Conservation (phyloP, 805 yeast genomes). For the Blastobotrys robertii region DNA sequence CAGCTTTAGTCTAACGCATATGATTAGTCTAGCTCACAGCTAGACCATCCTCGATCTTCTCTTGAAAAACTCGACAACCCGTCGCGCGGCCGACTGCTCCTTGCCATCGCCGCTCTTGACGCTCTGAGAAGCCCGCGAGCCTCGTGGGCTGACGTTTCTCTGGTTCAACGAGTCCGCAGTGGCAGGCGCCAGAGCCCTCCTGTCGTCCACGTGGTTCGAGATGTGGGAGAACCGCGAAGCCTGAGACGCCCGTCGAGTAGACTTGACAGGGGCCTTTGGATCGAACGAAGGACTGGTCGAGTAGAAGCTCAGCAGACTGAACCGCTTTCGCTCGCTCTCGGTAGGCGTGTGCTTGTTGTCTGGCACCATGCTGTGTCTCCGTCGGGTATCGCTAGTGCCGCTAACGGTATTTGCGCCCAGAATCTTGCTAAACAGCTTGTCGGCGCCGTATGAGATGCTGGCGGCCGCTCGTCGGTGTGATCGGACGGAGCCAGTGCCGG, state of each 20-base stretch:
- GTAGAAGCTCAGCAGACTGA: conserved; percentile 15
- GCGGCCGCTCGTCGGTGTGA: conserved; percentile 18
- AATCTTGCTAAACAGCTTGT: conserved; percentile 17
- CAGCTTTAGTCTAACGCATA: not conserved
- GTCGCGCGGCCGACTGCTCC: conserved; percentile 19
- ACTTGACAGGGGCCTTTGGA: too few relatives aligned
- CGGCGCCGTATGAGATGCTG: conserved; percentile 21
- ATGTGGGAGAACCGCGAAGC: too few relatives aligned
- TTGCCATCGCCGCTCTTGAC: not conserved
- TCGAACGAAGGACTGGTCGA: conserved; percentile 1
- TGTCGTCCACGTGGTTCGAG: too few relatives aligned
- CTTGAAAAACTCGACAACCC: conserved; percentile 29
- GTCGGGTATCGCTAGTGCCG: not conserved
- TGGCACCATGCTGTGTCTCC: conserved; percentile 14
- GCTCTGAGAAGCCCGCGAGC: too few relatives aligned
- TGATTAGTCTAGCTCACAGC: conserved; percentile 1
- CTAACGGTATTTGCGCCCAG: conserved; percentile 11
- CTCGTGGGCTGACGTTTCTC: too few relatives aligned
- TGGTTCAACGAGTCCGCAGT: not conserved
- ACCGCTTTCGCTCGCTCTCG: conserved; percentile 15
- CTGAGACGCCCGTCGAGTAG: too few relatives aligned
- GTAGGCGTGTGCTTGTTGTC: not conserved
- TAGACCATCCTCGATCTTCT: conserved; percentile 26
- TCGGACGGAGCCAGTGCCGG: not conserved
- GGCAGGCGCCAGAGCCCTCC: conserved; percentile 3